Percentiles rank a stretch among this genome's conserved stretches.
phyloP scores from a whole-genome alignment of 108 stramenopile genomes.

The Mediolabrus comicus region DNA sequence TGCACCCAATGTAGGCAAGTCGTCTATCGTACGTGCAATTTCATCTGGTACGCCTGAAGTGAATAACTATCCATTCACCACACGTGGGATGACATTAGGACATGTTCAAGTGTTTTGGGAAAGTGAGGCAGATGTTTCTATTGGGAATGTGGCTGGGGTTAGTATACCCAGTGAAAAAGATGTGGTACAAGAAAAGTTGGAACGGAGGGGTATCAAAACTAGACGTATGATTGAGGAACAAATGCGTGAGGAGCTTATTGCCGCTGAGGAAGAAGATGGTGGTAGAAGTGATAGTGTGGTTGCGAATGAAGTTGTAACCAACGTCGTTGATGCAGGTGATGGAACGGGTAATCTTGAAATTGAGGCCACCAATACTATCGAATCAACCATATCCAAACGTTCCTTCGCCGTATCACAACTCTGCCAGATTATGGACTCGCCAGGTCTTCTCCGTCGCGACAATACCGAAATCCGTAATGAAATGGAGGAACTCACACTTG shows the following conservation, averaged over 20 bases:
- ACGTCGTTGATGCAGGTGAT: slow-evolving; percentile 11
- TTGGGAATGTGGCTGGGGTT: slow-evolving; percentile 40
- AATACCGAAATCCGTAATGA: slow-evolving; percentile 86
- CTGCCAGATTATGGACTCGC: slow-evolving; percentile 92
- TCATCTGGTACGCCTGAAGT: slow-evolving; percentile 95
- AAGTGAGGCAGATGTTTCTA: slow-evolving; percentile 38
- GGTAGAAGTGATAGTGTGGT: not conserved
- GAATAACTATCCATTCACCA: slow-evolving; percentile 97
- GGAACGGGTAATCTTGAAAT: slow-evolving; percentile 5
- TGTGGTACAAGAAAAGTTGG: slow-evolving; percentile 25
- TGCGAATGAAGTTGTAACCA: slow-evolving; percentile 51
- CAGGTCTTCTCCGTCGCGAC: slow-evolving; percentile 83
- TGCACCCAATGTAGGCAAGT: slow-evolving; percentile 94
- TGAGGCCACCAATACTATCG: slow-evolving; percentile 44
- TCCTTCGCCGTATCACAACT: slow-evolving; percentile 50
- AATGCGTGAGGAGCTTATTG: slow-evolving; percentile 3
- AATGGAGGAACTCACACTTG: slow-evolving; percentile 95
- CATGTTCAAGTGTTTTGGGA: slow-evolving; percentile 93
- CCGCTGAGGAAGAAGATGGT: not conserved
- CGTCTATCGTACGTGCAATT: slow-evolving; percentile 86
- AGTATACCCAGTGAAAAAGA: slow-evolving; percentile 30
- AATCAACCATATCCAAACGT: slow-evolving; percentile 10
- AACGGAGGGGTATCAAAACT: slow-evolving; percentile 16
- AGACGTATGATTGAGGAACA: slow-evolving; percentile 19
- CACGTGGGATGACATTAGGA: slow-evolving; percentile 93